Evolutionary conservation across 345 rosid genomes (phyloP).

Genomic region (Isatis tinctoria): DNA sequence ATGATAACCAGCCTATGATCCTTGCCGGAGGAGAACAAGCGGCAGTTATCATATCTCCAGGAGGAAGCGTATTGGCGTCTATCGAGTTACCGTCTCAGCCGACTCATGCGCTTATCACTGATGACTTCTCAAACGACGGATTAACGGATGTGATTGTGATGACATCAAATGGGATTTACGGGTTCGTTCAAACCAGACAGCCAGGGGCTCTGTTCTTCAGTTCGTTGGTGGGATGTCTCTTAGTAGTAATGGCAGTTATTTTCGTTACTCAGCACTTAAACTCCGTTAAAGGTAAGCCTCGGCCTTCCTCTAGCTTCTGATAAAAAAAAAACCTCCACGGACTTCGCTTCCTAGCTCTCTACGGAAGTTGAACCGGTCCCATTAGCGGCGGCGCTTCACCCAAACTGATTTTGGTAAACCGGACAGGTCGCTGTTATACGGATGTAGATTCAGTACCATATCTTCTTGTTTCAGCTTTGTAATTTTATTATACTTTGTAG

Average conservation of each 20-base stretch:
- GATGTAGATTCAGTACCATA: slow-evolving; percentile 11
- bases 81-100: slow-evolving; percentile 85
- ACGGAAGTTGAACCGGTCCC: not conserved
- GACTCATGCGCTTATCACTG: slow-evolving; percentile 71
- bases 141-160: slow-evolving; percentile 83
- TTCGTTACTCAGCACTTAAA: slow-evolving; percentile 84
- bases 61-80: slow-evolving; percentile 71
- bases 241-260: slow-evolving; percentile 89
- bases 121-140: slow-evolving; percentile 91
- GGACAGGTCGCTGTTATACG: not conserved
- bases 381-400: not conserved
- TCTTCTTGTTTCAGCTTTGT: slow-evolving; percentile 18
- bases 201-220: slow-evolving; percentile 99
- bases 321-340: slow-evolving; percentile 11
- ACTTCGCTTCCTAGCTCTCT: not conserved
- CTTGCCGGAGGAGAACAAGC: slow-evolving; percentile 95
- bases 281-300: slow-evolving; percentile 78
- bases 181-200: slow-evolving; percentile 92
- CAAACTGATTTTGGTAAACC: slow-evolving; percentile 1
- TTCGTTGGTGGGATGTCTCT: slow-evolving; percentile 87
- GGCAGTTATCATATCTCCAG: slow-evolving; percentile 78
- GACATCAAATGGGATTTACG: slow-evolving; percentile 84
- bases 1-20: slow-evolving; percentile 80
- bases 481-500: slow-evolving; percentile 6
- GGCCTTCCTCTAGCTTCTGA: slow-evolving; percentile 51